Conservation (phyloP, 441 rosid species). For the Gossypium aridum region DNA sequence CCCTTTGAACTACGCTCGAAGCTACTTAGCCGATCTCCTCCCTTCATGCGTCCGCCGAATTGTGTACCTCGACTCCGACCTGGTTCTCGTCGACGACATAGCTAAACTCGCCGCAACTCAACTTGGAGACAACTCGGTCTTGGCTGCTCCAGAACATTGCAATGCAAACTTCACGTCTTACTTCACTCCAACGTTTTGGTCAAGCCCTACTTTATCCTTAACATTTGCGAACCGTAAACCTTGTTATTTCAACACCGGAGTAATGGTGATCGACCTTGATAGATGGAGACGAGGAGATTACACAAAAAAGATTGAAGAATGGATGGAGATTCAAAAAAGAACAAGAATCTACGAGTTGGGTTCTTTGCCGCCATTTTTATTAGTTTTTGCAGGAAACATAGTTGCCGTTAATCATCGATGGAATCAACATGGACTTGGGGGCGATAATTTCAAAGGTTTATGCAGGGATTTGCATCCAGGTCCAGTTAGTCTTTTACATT, state of each 20-base stretch:
- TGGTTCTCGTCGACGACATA: neutral
- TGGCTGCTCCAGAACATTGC: neutral
- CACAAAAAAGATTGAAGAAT: neutral
- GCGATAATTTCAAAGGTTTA: conserved; percentile 22
- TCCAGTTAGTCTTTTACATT: conserved; percentile 80
- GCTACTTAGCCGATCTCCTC: neutral
- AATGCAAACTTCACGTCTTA: neutral
- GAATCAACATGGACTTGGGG: conserved; percentile 1
- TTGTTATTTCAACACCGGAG: conserved; percentile 91
- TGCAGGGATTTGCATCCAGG: conserved; percentile 91
- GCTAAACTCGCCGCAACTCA: neutral
- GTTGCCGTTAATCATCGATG: neutral
- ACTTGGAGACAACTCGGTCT: neutral
- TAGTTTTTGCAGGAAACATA: neutral
- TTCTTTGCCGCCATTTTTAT: conserved; percentile 1
- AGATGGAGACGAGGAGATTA: conserved; percentile 59
- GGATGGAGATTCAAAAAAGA: neutral
- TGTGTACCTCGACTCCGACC: conserved; percentile 2
- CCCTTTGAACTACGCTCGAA: conserved; percentile 41
- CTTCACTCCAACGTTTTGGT: neutral
- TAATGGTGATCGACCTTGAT: conserved; percentile 84
- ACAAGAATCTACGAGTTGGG: neutral
- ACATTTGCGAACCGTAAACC: conserved; percentile 29
- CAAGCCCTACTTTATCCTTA: neutral
- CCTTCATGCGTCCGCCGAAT: neutral